Evolutionary conservation across 495 filamentous ascomycete genomes (phyloP), one percentile per base, ranked within the genome.

Genomic region (Podospora bellae-mahoneyi): DNA sequence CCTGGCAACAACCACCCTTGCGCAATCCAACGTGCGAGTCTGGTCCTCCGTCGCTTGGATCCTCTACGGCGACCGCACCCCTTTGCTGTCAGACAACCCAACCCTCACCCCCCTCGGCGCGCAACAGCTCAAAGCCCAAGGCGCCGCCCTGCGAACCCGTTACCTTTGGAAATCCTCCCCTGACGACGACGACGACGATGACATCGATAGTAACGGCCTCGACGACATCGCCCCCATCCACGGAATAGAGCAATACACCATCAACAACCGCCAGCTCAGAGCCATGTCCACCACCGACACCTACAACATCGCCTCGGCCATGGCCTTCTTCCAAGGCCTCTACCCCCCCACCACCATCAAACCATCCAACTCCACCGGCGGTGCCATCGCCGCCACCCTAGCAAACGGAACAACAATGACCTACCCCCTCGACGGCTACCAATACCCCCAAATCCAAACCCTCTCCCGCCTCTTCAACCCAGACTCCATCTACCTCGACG

Each of bases 1-100:
- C 32, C 62, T 78, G 60, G 67, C 58, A 5, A 61, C 60, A 34
- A 19, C 44, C 39, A 44, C 62, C 69, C 64, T 69, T 15, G 77
- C 79, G 2, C 75, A 63, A 77, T 60, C 66, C 73, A n/a, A 19
- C 59, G 77, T 80, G 64, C 77, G 74, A 19, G 75, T 83, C 58
- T 83, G 80, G 80, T 77, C 81, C n/a, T 79, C 78, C 1, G 75
- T 78, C 16, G 74, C 75, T 18, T 83, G 76, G 72, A 63, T 83
- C 56, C 64, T 77, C 20, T 68, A 82, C 69, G 81, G 80, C 60
- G 81, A 83, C 66, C 76, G 75, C 32, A 83, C 76, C 16, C 81
- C 81, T 16, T 32, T 76, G 2, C 23, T 44, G 0, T 16, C 66
- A 1, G 39, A 59, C 7, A 27, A 64, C 1, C 68, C 75, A 18